A percentile compares a stretch with the other conserved stretches of the same genome.
These are phyloP conservation scores for Blastobotrys mokoenaii DNA, from an alignment of 805 yeast species.

Conservation along the genomic window DNA sequence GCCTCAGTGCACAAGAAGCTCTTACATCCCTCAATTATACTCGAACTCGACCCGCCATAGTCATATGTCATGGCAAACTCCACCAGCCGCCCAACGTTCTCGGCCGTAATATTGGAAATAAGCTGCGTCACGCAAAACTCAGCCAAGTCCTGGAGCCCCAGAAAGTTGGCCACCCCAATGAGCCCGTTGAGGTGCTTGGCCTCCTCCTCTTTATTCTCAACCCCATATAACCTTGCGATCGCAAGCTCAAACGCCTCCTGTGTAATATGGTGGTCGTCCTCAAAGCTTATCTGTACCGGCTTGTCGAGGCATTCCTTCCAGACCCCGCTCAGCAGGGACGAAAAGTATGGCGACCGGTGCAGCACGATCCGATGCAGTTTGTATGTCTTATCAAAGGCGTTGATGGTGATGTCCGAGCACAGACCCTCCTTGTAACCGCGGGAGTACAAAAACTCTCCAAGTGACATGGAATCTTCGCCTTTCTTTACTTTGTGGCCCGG, in stretches of 20 bases:
- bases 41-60: constrained; percentile 40
- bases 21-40: constrained; percentile 39
- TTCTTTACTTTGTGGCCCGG: background rate
- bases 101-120: constrained; percentile 29
- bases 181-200: constrained; percentile 32
- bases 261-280: constrained; percentile 33
- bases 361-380: constrained; percentile 40
- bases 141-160: constrained; percentile 39
- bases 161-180: constrained; percentile 39
- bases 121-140: constrained; percentile 36
- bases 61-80: constrained; percentile 36
- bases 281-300: constrained; percentile 22
- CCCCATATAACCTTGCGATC: constrained; percentile 41
- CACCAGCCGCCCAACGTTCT: constrained; percentile 32
- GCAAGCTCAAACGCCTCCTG: constrained; percentile 42
- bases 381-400: constrained; percentile 39
- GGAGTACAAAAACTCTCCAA: constrained; percentile 6
- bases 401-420: constrained; percentile 8
- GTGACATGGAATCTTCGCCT: background rate
- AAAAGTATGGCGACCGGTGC: constrained; percentile 40
- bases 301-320: constrained; percentile 30
- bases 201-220: constrained; percentile 28
- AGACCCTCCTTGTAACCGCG: constrained; percentile 8
- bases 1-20: constrained; percentile 42
- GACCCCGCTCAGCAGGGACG: constrained; percentile 34